These are phyloP conservation scores for Castanopsis chinensis DNA, from an alignment of 306 rosid species.

Conservation along the genomic window DNA sequence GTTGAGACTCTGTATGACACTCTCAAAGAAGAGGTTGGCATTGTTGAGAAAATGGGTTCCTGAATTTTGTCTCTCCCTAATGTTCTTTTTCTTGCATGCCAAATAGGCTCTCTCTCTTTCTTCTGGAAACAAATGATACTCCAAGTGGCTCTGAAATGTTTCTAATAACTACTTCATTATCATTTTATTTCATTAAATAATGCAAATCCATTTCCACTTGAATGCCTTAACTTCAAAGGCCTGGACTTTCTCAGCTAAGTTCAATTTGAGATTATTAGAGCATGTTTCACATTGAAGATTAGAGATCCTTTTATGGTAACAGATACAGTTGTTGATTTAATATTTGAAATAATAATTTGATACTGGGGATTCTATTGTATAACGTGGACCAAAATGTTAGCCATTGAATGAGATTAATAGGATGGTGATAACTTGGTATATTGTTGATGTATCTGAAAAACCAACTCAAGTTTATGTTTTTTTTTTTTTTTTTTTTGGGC, in stretches of 20 bases:
- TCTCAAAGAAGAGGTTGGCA: constrained; percentile 39
- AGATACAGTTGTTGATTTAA: neutral
- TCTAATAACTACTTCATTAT: neutral
- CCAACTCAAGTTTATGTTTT: too few species aligned
- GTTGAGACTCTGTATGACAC: constrained; percentile 56
- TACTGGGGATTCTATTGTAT: neutral
- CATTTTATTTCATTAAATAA: neutral
- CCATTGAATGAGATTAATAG: neutral
- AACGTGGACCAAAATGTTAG: neutral
- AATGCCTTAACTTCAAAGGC: neutral
- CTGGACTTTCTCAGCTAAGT: neutral
- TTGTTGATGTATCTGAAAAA: neutral
- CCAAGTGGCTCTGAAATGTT: neutral
- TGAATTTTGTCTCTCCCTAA: constrained; percentile 1
- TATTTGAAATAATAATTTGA: neutral
- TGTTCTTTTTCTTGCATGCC: neutral
- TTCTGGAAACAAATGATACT: neutral
- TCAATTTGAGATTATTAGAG: neutral
- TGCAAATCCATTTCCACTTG: neutral
- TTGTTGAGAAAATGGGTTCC: constrained; percentile 1
- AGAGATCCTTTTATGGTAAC: neutral
- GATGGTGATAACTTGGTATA: neutral
- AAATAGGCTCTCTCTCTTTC: neutral
- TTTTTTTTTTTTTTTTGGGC: too few species aligned
- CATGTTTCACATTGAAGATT: neutral